phyloP scores from a whole-genome alignment of 2,329 filamentous ascomycete genomes.

The Lachnellula suecica region DNA sequence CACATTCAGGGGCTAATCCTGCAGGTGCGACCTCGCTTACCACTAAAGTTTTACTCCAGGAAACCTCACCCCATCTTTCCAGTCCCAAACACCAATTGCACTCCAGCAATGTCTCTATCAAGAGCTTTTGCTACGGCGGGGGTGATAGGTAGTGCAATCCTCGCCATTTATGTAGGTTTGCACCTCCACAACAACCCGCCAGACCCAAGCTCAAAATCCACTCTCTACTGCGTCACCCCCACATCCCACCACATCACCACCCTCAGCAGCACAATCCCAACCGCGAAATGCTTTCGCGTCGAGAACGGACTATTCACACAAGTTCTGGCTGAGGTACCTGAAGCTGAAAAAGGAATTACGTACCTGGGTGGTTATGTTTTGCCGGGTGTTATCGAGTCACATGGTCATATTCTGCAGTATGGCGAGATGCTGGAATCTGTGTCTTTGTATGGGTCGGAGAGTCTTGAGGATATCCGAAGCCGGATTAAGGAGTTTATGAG shows the following conservation, averaged over 20 bases:
- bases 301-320: constrained; percentile 48
- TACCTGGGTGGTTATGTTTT: constrained; percentile 53
- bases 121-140: neutral
- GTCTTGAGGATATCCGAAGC: constrained; percentile 51
- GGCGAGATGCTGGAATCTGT: constrained; percentile 68
- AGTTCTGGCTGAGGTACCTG: constrained; percentile 40
- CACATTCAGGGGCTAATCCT: neutral
- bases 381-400: constrained; percentile 70
- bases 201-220: constrained; percentile 11
- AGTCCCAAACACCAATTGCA: neutral
- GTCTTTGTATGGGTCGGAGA: constrained; percentile 58
- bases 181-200: neutral
- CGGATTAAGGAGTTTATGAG: constrained; percentile 53
- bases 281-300: constrained; percentile 56
- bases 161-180: constrained; percentile 10
- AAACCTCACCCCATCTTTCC: neutral
- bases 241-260: constrained; percentile 44
- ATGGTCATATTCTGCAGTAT: constrained; percentile 66
- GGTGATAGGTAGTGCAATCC: neutral
- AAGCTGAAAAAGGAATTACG: constrained; percentile 30
- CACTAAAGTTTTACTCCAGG: neutral
- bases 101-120: neutral
- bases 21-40: neutral
- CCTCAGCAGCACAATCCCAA: constrained; percentile 36
- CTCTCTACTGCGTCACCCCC: constrained; percentile 27